Evolutionary conservation across 2,329 filamentous ascomycete genomes (phyloP).

Genomic region (Pezicula radicicola): DNA sequence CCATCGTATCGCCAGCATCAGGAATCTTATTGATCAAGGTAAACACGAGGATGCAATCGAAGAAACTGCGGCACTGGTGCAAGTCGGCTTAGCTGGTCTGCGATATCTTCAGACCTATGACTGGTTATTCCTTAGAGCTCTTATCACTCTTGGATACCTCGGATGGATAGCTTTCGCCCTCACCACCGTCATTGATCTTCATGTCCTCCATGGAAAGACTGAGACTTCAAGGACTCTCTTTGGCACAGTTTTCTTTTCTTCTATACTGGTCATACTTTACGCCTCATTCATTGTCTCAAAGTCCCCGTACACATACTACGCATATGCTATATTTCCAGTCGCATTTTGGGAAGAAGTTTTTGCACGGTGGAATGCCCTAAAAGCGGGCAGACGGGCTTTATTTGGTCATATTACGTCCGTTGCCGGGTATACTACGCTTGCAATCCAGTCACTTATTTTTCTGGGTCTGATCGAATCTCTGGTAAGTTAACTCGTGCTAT

Average conservation of each 20-base stretch:
- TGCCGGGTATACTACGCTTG: slow-evolving; percentile 54
- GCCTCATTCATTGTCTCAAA: slow-evolving; percentile 76
- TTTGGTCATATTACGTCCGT: slow-evolving; percentile 66
- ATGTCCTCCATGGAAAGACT: slow-evolving; percentile 73
- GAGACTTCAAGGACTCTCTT: slow-evolving; percentile 59
- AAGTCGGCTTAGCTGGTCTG: slow-evolving; percentile 74
- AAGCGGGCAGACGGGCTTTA: slow-evolving; percentile 63
- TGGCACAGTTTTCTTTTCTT: slow-evolving; percentile 67
- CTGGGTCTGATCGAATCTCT: slow-evolving; percentile 76
- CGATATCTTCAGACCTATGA: slow-evolving; percentile 97
- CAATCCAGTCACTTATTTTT: slow-evolving; percentile 64
- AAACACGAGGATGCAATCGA: slow-evolving; percentile 75
- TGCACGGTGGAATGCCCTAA: slow-evolving; percentile 68
- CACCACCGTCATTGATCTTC: slow-evolving; percentile 82
- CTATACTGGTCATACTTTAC: slow-evolving; percentile 71
- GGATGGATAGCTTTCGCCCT: slow-evolving; percentile 95
- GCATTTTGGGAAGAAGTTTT: slow-evolving; percentile 97
- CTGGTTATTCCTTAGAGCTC: slow-evolving; percentile 88
- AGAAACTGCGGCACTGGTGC: slow-evolving; percentile 73
- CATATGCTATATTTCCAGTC: slow-evolving; percentile 87
- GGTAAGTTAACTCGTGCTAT: slow-evolving; percentile 41
- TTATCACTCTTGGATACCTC: slow-evolving; percentile 87
- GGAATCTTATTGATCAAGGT: slow-evolving; percentile 61
- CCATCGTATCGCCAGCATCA: slow-evolving; percentile 65
- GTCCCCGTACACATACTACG: slow-evolving; percentile 82